Evolutionary conservation across 768 basidiomycete genomes (phyloP).

Genomic region (Pulveroboletus sp.): DNA sequence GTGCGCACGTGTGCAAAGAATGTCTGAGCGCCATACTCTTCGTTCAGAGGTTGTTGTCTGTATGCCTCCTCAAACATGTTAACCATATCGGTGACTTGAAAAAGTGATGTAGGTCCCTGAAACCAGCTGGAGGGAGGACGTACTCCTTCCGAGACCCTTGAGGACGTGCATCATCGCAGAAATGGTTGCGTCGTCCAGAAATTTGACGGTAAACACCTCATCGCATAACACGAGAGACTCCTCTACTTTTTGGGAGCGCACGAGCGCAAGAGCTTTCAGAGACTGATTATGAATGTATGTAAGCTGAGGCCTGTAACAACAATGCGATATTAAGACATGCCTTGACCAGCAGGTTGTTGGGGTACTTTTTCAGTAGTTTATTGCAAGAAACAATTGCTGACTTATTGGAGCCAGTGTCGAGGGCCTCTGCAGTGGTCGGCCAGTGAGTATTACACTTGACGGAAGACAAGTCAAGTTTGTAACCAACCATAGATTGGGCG

Average conservation of each 20-base stretch:
- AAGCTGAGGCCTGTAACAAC: not conserved
- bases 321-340: conserved; percentile 30
- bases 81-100: conserved; percentile 69
- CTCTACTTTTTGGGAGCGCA: conserved; percentile 82
- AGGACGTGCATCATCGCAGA: conserved; percentile 83
- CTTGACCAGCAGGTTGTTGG: conserved; percentile 68
- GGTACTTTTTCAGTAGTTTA: conserved; percentile 84
- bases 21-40: conserved; percentile 78
- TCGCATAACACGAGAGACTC: conserved; percentile 77
- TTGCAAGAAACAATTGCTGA: conserved; percentile 81
- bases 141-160: conserved; percentile 68
- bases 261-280: conserved; percentile 78
- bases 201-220: conserved; percentile 70
- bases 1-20: conserved; percentile 83
- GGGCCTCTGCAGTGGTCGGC: conserved; percentile 53
- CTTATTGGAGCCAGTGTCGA: conserved; percentile 85
- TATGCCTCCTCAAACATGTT: conserved; percentile 84
- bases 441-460: conserved; percentile 1
- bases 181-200: conserved; percentile 68
- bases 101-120: not conserved
- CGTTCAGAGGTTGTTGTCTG: conserved; percentile 74
- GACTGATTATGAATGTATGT: conserved; percentile 44
- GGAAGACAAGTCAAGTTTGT: not conserved
- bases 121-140: conserved; percentile 14
- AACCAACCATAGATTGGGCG: conserved; percentile 77